Evolutionary conservation across 768 basidiomycete species (phyloP).

Genomic region (Infundibulicybe gibba): DNA sequence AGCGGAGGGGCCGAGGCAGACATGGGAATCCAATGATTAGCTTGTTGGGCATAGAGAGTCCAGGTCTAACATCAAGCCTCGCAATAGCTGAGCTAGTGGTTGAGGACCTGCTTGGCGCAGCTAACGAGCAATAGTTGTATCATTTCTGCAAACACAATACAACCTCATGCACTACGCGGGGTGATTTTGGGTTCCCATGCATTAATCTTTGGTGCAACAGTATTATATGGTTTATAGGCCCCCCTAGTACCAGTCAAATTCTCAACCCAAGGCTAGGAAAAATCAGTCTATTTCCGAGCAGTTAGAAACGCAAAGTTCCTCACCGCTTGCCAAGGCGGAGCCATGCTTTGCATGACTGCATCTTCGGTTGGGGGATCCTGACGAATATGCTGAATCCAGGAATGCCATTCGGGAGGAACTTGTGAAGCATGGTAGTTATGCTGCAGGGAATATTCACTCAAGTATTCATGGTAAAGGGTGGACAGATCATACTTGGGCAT

Average conservation of each 20-base stretch:
- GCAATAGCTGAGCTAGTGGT: constrained; percentile 85
- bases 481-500: constrained; percentile 59
- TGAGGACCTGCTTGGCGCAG: constrained; percentile 43
- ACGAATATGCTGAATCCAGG: constrained; percentile 91
- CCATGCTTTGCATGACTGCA: constrained; percentile 57
- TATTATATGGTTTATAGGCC: constrained; percentile 88
- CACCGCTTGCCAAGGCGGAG: constrained; percentile 84
- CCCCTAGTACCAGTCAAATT: constrained; percentile 93
- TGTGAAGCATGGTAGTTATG: constrained; percentile 91
- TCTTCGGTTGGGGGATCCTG: constrained; percentile 78
- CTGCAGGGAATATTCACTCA: constrained; percentile 26
- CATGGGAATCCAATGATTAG: constrained; percentile 62
- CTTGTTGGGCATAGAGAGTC: constrained; percentile 88
- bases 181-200: constrained; percentile 80
- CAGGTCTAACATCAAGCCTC: constrained; percentile 84
- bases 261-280: constrained; percentile 70
- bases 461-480: no score
- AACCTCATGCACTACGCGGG: constrained; percentile 34
- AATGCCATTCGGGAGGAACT: constrained; percentile 95
- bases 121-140: not conserved
- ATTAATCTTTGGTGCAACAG: constrained; percentile 74
- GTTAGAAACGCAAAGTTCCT: constrained; percentile 22
- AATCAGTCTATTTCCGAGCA: not conserved
- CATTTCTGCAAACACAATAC: constrained; percentile 4
- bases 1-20: constrained; percentile 16